These are phyloP conservation scores for Amanita brunnescens DNA, from an alignment of 768 basidiomycete species.

Conservation along the genomic window DNA sequence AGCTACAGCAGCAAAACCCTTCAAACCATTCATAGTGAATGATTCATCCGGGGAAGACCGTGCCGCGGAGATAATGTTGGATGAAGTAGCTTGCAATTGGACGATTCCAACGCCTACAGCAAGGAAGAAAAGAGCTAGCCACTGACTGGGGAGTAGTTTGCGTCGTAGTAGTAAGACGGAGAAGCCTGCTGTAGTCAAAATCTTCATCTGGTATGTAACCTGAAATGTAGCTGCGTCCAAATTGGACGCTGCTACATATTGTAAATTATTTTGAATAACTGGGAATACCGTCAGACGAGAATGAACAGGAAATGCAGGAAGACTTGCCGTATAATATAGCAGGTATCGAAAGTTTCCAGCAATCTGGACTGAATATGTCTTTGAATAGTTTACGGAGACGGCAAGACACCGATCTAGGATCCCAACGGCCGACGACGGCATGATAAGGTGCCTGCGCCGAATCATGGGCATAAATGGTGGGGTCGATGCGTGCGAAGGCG, in stretches of 20 bases:
- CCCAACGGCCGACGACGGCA: constrained; percentile 18
- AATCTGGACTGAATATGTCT: constrained; percentile 82
- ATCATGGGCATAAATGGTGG: constrained; percentile 18
- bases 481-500: constrained; percentile 62
- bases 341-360: constrained; percentile 96
- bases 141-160: constrained; percentile 64
- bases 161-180: constrained; percentile 77
- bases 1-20: constrained; percentile 84
- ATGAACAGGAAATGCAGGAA: not conserved
- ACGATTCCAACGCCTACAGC: constrained; percentile 87
- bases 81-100: constrained; percentile 59
- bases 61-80: constrained; percentile 11
- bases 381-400: constrained; percentile 50
- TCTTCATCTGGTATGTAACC: constrained; percentile 96
- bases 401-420: constrained; percentile 24
- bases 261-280: constrained; percentile 93
- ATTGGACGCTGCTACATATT: constrained; percentile 91
- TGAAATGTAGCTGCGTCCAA: constrained; percentile 95
- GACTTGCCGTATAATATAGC: constrained; percentile 80
- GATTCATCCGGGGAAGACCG: constrained; percentile 12
- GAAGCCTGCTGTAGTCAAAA: constrained; percentile 87
- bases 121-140: constrained; percentile 78
- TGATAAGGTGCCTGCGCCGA: constrained; percentile 23
- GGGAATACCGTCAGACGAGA: not conserved
- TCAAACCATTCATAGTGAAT: constrained; percentile 69